Evolutionary conservation across 2,329 filamentous ascomycete species (phyloP).

Genomic region (Xylaria sp.): DNA sequence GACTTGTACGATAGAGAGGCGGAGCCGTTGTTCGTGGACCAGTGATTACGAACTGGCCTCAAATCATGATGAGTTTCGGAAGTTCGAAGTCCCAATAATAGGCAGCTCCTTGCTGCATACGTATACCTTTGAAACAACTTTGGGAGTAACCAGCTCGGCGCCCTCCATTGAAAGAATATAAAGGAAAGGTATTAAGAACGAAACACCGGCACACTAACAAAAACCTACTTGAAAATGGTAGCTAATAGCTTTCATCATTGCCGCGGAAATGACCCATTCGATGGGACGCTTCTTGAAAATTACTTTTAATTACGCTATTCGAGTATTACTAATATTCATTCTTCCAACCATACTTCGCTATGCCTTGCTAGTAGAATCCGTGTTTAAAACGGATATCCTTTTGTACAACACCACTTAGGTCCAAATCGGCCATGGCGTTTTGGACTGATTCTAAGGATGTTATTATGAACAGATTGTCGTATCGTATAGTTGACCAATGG

Average conservation of each 20-base stretch:
- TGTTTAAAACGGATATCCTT: conserved; percentile 5
- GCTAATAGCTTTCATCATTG: not conserved
- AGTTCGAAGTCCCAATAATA: not conserved
- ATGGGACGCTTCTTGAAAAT: not conserved
- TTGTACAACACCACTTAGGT: conserved; percentile 5
- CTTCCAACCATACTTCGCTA: conserved; percentile 16
- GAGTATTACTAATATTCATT: conserved; percentile 29
- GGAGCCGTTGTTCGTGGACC: not conserved
- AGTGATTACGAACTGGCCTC: not conserved
- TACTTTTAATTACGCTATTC: conserved; percentile 14
- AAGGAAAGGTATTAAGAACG: not conserved
- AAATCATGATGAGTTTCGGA: not conserved
- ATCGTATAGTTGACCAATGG: conserved; percentile 34
- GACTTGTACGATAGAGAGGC: too few relatives aligned
- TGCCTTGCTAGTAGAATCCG: not conserved
- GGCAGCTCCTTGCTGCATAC: not conserved
- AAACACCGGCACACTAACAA: not conserved
- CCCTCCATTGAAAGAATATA: not conserved
- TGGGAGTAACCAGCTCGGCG: not conserved
- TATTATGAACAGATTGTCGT: conserved; percentile 31
- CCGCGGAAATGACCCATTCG: not conserved
- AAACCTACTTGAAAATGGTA: not conserved
- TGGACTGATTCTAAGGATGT: not conserved
- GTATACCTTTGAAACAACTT: not conserved
- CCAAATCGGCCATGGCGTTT: not conserved